phyloP scores from a whole-genome alignment of 768 basidiomycete genomes.

The Lyophyllum semitale region DNA sequence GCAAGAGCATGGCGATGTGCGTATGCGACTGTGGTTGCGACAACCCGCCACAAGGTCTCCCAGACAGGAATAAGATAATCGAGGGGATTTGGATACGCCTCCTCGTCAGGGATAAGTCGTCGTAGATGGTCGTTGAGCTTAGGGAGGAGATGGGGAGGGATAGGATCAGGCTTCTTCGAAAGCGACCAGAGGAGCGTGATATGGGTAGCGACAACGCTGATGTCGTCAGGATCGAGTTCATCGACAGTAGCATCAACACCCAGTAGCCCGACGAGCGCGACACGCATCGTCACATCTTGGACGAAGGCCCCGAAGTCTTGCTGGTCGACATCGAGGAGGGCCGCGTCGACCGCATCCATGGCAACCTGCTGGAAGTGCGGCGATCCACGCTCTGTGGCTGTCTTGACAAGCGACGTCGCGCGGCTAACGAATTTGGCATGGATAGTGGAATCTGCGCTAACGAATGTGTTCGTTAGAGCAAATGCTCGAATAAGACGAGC shows the following conservation, averaged over 20 bases:
- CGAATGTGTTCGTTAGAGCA: constrained; percentile 52
- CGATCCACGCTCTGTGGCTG: constrained; percentile 33
- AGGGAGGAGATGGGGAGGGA: constrained; percentile 32
- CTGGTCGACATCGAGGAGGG: constrained; percentile 11
- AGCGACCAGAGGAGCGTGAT: constrained; percentile 51
- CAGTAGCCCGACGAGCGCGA: constrained; percentile 45
- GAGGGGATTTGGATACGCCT: constrained; percentile 39
- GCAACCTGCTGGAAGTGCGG: constrained; percentile 29
- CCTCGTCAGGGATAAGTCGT: constrained; percentile 38
- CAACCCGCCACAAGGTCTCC: constrained; percentile 65
- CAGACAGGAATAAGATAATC: constrained; percentile 59
- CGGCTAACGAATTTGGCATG: constrained; percentile 36
- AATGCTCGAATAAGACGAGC: constrained; percentile 34
- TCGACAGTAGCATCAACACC: constrained; percentile 27
- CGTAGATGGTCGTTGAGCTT: constrained; percentile 38
- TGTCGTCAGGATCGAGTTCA: constrained; percentile 29
- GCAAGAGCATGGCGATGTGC: constrained; percentile 27
- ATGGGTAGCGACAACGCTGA: constrained; percentile 35
- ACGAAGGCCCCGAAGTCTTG: constrained; percentile 40
- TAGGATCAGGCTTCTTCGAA: constrained; percentile 37
- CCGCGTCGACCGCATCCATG: constrained; percentile 28
- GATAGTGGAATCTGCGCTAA: constrained; percentile 34
- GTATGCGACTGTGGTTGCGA: constrained; percentile 45
- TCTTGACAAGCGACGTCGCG: constrained; percentile 30
- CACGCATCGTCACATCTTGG: constrained; percentile 44